Conservation (phyloP, 1,139 yeast genomes). For the Arxiozyma telluris region DNA sequence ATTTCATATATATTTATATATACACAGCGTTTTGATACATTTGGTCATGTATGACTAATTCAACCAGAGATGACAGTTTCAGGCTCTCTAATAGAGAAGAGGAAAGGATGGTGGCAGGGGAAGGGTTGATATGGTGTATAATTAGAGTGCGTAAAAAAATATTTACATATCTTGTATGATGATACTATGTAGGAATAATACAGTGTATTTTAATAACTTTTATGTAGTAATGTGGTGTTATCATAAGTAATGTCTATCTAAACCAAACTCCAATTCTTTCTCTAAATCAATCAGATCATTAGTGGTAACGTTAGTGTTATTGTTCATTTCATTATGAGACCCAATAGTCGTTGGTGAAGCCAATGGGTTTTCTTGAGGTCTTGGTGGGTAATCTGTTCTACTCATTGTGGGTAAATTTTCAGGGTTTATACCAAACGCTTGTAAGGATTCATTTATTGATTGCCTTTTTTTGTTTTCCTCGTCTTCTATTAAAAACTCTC, state of each 20-base stretch:
- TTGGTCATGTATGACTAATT: not conserved
- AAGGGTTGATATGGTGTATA: not conserved
- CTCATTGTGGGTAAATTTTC: slow-evolving; percentile 33
- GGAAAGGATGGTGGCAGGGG: too few species aligned
- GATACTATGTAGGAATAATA: not conserved
- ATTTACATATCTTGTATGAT: too few species aligned
- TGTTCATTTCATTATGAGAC: slow-evolving; percentile 1
- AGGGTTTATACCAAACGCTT: slow-evolving; percentile 32
- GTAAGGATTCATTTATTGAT: slow-evolving; percentile 15
- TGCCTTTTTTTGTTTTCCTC: not conserved
- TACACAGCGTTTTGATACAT: not conserved
- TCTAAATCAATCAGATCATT: slow-evolving; percentile 39
- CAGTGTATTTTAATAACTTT: too few species aligned
- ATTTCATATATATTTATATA: too few species aligned
- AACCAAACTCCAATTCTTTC: slow-evolving; percentile 50
- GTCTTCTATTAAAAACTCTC: not conserved
- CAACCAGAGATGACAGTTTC: not conserved
- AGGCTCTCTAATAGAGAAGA: not conserved
- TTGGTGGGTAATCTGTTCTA: slow-evolving; percentile 36
- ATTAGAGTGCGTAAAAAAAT: not conserved
- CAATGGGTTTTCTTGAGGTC: slow-evolving; percentile 34
- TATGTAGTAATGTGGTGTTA: not conserved
- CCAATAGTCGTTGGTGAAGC: slow-evolving; percentile 20
- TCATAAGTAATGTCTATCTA: slow-evolving; percentile 37
- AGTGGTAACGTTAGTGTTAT: slow-evolving; percentile 5